phyloP scores from a whole-genome alignment of 2,329 filamentous ascomycete species.

The Colletotrichum noveboracense region DNA sequence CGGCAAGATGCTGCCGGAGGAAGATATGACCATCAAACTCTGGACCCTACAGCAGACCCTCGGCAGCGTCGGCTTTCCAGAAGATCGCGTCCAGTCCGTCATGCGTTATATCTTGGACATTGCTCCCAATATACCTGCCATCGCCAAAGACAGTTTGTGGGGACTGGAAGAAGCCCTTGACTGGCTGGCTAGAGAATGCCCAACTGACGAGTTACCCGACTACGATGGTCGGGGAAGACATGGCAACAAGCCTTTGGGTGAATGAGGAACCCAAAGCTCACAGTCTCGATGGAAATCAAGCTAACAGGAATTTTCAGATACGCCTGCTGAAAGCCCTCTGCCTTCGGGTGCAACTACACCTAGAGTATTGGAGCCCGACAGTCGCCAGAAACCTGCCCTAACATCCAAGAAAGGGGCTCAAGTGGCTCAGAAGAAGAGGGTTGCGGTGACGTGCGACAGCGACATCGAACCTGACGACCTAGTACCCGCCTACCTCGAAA shows the following conservation, averaged over 20 bases:
- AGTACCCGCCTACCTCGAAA: slow-evolving; percentile 76
- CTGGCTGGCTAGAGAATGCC: slow-evolving; percentile 84
- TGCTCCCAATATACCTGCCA: slow-evolving; percentile 62
- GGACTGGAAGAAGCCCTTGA: slow-evolving; percentile 87
- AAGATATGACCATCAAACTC: slow-evolving; percentile 78
- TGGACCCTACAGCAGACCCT: slow-evolving; percentile 86
- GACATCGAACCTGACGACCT: slow-evolving; percentile 79
- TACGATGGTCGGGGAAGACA: slow-evolving; percentile 63
- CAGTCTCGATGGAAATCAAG: not conserved
- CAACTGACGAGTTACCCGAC: slow-evolving; percentile 70
- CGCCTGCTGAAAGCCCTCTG: slow-evolving; percentile 53
- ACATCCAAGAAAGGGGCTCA: slow-evolving; percentile 19
- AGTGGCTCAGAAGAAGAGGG: slow-evolving; percentile 43
- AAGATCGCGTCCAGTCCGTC: slow-evolving; percentile 65
- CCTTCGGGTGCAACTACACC: slow-evolving; percentile 58
- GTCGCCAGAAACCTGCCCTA: slow-evolving; percentile 4
- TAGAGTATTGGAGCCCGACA: slow-evolving; percentile 38
- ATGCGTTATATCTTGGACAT: slow-evolving; percentile 72
- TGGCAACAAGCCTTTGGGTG: slow-evolving; percentile 41
- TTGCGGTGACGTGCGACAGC: slow-evolving; percentile 61
- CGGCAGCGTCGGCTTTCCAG: slow-evolving; percentile 70
- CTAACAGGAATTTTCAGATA: slow-evolving; percentile 38
- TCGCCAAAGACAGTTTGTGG: slow-evolving; percentile 74
- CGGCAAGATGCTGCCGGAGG: slow-evolving; percentile 69
- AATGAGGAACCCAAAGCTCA: not conserved